Evolutionary conservation across 23 red algal genomes (phyloP), one percentile per base, ranked within the genome.

Genomic region (Chondrus crispus): DNA sequence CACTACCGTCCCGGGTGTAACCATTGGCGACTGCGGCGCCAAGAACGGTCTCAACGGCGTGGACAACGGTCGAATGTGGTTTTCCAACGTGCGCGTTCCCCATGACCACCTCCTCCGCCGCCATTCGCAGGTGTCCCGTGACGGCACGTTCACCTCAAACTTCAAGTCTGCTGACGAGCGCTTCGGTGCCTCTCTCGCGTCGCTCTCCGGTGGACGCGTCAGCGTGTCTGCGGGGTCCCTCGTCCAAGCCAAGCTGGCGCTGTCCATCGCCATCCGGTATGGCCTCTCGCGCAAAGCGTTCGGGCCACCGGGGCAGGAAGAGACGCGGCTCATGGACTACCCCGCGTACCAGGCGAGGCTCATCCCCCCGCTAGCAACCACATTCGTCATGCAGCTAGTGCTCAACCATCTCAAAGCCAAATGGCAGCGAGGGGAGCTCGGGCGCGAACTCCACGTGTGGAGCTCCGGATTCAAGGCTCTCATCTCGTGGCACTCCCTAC

Each of bases 41-140:
- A 99, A 99, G 81, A 62, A 68, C 64, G 97, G 97, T 39, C 91
- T 99, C 14, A 96, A 99, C 64, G 97, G 97, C 36, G 97, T 99
- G 32, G 97, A 99, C 51, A 99, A 99, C 80, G 97, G 97, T 28
- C 73, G 94, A 19, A 99, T 99, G 13, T 99, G 97, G 97, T 99
- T 99, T 93, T 77, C 95, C 60, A 32, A 89, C 72, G 87, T 96
- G 53, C 82, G 81, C 20, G 91, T 99, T 2, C 94, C 97, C 16
- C 91, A 73, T 36, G 54, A 44, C 24, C 81, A 99, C 35, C 81
- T 99, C 85, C 86, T 99, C 8, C 44, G 76, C 26, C 76, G 95
- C 40, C 93, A 82, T 26, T 51, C 94, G 41, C 79, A 89, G 53
- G 94, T 99, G n/a, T 66, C 81, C 55, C 57, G 72, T 1, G 90